Percentiles rank a stretch among this genome's conserved stretches.
phyloP scores from a whole-genome alignment of 768 basidiomycete genomes.

The Lentinula sp. region DNA sequence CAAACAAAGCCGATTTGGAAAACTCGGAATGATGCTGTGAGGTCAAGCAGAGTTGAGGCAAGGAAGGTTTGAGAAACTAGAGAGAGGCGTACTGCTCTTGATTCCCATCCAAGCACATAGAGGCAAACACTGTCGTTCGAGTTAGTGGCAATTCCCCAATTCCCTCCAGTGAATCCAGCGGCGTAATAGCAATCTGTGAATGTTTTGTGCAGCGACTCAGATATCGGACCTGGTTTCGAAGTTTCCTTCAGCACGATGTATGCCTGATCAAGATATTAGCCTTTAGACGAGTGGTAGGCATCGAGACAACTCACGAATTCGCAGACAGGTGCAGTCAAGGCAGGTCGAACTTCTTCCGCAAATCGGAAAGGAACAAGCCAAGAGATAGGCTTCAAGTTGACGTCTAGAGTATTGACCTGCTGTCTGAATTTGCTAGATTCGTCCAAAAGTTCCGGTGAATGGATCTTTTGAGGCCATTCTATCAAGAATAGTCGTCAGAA shows the following conservation, averaged over 20 bases:
- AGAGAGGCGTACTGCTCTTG: constrained; percentile 10
- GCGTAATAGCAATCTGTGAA: constrained; percentile 18
- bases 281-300: neutral
- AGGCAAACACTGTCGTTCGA: constrained; percentile 12
- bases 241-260: constrained; percentile 11
- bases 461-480: constrained; percentile 14
- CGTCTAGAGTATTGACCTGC: constrained; percentile 12
- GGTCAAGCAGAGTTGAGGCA: neutral
- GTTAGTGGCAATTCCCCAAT: constrained; percentile 15
- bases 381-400: constrained; percentile 6
- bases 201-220: constrained; percentile 15
- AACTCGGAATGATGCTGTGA: constrained; percentile 9
- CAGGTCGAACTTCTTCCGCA: constrained; percentile 11
- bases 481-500: neutral
- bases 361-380: constrained; percentile 13
- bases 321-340: constrained; percentile 15
- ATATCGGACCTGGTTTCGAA: constrained; percentile 3
- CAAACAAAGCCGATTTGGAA: constrained; percentile 13
- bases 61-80: neutral
- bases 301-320: constrained; percentile 11
- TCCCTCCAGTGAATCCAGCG: constrained; percentile 15
- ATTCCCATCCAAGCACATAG: constrained; percentile 18
- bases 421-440: constrained; percentile 12
- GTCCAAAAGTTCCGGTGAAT: constrained; percentile 1
- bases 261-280: neutral